Conservation (phyloP, 2,329 filamentous ascomycete species). For the Hypoxylon sp. region DNA sequence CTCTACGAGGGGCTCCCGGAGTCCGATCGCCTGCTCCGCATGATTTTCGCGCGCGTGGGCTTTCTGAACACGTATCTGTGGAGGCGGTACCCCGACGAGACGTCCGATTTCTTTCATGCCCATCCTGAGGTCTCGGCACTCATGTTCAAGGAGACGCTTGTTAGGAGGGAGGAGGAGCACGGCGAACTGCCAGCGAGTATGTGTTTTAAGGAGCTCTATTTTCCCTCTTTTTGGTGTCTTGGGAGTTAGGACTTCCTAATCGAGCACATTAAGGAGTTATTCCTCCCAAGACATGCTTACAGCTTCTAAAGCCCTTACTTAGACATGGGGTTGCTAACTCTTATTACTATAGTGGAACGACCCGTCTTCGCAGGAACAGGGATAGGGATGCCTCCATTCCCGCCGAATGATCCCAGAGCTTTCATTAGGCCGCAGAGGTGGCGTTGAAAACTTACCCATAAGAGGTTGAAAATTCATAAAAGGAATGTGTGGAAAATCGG, state of each 20-base stretch:
- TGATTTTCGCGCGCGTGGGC: slow-evolving; percentile 63
- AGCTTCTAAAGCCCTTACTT: not conserved
- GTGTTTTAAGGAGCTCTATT: not conserved
- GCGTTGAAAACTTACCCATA: not conserved
- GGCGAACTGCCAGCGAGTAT: slow-evolving; percentile 57
- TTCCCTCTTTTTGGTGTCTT: not conserved
- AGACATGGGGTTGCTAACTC: not conserved
- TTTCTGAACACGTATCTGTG: slow-evolving; percentile 63
- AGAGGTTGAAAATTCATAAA: not conserved
- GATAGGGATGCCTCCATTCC: slow-evolving; percentile 43
- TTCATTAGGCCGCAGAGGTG: slow-evolving; percentile 12
- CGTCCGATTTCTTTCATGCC: slow-evolving; percentile 58
- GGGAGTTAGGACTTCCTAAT: no score
- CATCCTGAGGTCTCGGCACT: slow-evolving; percentile 62
- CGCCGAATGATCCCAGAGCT: slow-evolving; percentile 9
- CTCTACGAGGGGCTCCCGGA: slow-evolving; percentile 60
- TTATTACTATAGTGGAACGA: slow-evolving; percentile 53
- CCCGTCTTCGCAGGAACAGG: slow-evolving; percentile 41
- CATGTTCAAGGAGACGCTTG: slow-evolving; percentile 63
- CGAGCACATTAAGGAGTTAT: no score
- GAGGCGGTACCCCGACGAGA: slow-evolving; percentile 57
- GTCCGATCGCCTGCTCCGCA: slow-evolving; percentile 60
- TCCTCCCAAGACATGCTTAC: not conserved
- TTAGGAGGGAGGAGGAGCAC: slow-evolving; percentile 58
- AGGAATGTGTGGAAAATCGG: not conserved